A percentile compares a stretch with the other conserved stretches of the same genome.
These are phyloP conservation scores for Spinacia oleracea DNA, from an alignment of 179 eudicot species.

Conservation along the genomic window DNA sequence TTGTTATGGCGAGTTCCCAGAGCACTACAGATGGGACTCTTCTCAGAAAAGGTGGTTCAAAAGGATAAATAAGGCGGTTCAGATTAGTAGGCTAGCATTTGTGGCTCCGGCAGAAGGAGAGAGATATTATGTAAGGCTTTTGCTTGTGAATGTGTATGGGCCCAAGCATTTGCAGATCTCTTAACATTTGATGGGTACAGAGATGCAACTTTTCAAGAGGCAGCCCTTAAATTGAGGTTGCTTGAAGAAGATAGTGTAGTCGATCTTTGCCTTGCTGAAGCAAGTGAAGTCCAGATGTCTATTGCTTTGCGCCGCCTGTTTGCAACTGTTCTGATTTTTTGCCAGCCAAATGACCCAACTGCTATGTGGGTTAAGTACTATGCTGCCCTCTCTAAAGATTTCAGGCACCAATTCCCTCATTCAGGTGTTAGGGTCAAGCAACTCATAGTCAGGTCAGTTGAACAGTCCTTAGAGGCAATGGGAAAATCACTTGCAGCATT, in stretches of 20 bases:
- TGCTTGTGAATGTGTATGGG: constrained; percentile 7
- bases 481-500: too few species aligned
- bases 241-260: constrained; percentile 11
- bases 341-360: neutral
- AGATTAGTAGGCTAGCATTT: neutral
- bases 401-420: neutral
- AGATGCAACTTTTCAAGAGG: constrained; percentile 13
- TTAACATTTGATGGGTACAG: neutral
- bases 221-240: too few species aligned
- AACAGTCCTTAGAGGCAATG: too few species aligned
- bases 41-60: neutral
- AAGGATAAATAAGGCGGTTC: constrained; percentile 6
- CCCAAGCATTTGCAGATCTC: constrained; percentile 25
- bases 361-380: constrained; percentile 12
- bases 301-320: constrained; percentile 1
- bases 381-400: constrained; percentile 16
- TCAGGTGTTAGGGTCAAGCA: neutral
- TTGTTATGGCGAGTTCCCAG: constrained; percentile 23
- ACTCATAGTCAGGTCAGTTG: too few species aligned
- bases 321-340: constrained; percentile 23
- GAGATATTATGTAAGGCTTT: constrained; percentile 19
- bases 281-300: constrained; percentile 24
- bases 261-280: constrained; percentile 17
- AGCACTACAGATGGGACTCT: constrained; percentile 20
- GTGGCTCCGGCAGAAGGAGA: constrained; percentile 20